A percentile compares a stretch with the other conserved stretches of the same genome.
Evolutionary conservation across 495 filamentous ascomycete species (phyloP).

Genomic region (Penicillium subrubescens): DNA sequence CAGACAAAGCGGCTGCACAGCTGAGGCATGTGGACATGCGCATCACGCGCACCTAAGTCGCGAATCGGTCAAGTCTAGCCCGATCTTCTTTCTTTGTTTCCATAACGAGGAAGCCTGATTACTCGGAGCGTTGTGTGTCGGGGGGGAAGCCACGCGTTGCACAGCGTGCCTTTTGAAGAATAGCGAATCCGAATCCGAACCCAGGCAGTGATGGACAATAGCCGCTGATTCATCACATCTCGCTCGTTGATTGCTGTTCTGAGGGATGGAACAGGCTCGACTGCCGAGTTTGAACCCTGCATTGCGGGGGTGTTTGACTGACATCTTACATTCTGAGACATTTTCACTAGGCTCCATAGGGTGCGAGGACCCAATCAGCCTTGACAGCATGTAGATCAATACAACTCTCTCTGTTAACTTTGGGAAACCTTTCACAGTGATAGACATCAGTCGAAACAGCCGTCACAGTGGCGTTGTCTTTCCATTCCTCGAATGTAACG

Average conservation of each 20-base stretch:
- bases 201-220: not conserved
- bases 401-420: not conserved
- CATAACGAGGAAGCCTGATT: not conserved
- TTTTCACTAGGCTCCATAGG: not conserved
- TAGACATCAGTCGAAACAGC: not conserved
- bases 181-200: not conserved
- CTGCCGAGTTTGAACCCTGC: constrained; percentile 4
- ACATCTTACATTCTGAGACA: not conserved
- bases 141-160: constrained; percentile 19
- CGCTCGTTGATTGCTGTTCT: not conserved
- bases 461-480: constrained; percentile 9
- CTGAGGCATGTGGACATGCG: constrained; percentile 21
- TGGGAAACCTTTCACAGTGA: not conserved
- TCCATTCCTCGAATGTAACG: constrained; percentile 17
- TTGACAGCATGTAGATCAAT: constrained; percentile 3
- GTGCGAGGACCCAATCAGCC: constrained; percentile 3
- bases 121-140: constrained; percentile 14
- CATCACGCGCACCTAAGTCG: constrained; percentile 19
- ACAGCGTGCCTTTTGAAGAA: constrained; percentile 5
- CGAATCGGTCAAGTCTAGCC: not conserved
- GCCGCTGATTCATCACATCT: constrained; percentile 6
- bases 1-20: not conserved
- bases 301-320: not conserved
- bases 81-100: not conserved
- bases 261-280: constrained; percentile 13